A percentile compares a stretch with the other conserved stretches of the same genome.
Evolutionary conservation across 2,329 filamentous ascomycete genomes (phyloP).

Genomic region (Pezicula neosporulosa): DNA sequence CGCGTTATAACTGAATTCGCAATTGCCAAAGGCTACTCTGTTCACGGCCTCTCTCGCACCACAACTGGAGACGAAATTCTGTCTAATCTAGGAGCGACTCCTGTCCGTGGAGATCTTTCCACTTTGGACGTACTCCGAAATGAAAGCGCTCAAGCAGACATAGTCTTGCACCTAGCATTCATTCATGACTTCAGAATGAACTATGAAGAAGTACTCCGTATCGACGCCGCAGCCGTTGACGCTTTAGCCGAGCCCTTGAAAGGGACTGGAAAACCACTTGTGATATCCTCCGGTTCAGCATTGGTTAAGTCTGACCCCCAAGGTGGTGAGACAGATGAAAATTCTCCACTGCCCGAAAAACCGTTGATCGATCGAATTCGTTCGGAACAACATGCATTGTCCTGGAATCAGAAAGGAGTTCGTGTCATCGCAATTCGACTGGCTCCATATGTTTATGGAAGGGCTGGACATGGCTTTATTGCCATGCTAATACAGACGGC

Average conservation of each 20-base stretch:
- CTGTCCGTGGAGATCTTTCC: slow-evolving; percentile 36
- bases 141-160: slow-evolving; percentile 36
- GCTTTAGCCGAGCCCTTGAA: slow-evolving; percentile 33
- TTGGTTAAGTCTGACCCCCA: slow-evolving; percentile 20
- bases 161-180: slow-evolving; percentile 40
- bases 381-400: slow-evolving; percentile 29
- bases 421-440: slow-evolving; percentile 34
- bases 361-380: slow-evolving; percentile 23
- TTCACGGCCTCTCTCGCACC: slow-evolving; percentile 38
- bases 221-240: slow-evolving; percentile 33
- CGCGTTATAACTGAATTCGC: slow-evolving; percentile 32
- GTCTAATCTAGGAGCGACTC: slow-evolving; percentile 32
- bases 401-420: slow-evolving; percentile 28
- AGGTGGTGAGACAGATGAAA: slow-evolving; percentile 28
- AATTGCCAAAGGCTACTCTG: slow-evolving; percentile 34
- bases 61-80: slow-evolving; percentile 33
- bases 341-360: slow-evolving; percentile 9
- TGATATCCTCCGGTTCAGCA: slow-evolving; percentile 32
- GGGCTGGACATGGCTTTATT: slow-evolving; percentile 29
- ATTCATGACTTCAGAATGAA: slow-evolving; percentile 23
- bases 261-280: slow-evolving; percentile 32
- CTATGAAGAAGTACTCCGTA: slow-evolving; percentile 23
- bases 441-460: slow-evolving; percentile 41
- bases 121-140: slow-evolving; percentile 33
- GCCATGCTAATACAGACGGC: slow-evolving; percentile 29